These are phyloP conservation scores for Turnera subulata DNA, from an alignment of 345 rosid genomes.

Conservation along the genomic window DNA sequence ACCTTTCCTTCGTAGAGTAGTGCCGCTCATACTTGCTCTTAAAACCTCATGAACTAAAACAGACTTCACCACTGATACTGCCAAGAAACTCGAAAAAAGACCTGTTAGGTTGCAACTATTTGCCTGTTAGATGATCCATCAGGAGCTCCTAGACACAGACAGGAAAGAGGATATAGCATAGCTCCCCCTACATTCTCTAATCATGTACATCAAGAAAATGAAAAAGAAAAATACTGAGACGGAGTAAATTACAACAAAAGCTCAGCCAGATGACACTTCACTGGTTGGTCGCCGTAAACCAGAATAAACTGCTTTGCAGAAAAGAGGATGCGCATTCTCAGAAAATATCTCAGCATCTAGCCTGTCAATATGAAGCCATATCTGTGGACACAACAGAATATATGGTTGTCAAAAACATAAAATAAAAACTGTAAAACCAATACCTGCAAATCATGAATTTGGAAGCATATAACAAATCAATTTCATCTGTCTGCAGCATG, in stretches of 20 bases:
- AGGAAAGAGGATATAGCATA: background rate
- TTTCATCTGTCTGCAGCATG: no score
- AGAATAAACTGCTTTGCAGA: constrained; percentile 57
- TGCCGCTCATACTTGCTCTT: no score
- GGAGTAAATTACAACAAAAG: constrained; percentile 7
- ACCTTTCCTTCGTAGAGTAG: no score
- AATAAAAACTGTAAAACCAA: background rate
- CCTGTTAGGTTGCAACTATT: no score
- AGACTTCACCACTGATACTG: no score
- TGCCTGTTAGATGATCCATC: background rate
- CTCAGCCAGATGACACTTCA: constrained; percentile 19
- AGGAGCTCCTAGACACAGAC: background rate
- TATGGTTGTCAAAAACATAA: background rate
- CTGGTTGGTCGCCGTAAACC: constrained; percentile 42
- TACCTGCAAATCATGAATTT: background rate
- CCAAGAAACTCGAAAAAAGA: no score
- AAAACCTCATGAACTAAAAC: no score
- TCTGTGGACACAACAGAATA: constrained; percentile 35
- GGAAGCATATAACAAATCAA: no score
- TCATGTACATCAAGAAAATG: constrained; percentile 11
- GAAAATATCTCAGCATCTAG: constrained; percentile 62
- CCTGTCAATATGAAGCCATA: constrained; percentile 83
- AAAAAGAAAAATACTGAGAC: background rate
- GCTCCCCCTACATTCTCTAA: constrained; percentile 4
- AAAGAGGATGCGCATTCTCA: constrained; percentile 71